These are phyloP conservation scores for Pseudonitzschia delicatissima DNA, from an alignment of 108 stramenopile genomes.

Conservation along the genomic window DNA sequence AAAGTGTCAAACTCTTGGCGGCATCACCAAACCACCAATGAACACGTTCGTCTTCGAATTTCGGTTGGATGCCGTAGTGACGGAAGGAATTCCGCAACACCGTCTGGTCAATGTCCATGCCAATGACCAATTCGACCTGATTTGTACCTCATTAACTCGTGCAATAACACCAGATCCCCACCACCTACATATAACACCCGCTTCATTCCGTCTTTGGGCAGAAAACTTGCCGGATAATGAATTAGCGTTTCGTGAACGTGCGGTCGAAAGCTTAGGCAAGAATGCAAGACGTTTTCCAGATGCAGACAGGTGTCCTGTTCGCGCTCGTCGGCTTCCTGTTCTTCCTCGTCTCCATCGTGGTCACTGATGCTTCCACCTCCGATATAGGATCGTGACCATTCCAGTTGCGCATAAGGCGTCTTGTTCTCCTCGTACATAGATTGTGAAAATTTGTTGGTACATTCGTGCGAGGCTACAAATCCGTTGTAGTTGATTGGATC, in stretches of 20 bases:
- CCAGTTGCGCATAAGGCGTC: neutral
- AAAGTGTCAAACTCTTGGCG: slow-evolving; percentile 48
- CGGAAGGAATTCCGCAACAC: slow-evolving; percentile 68
- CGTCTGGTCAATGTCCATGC: slow-evolving; percentile 82
- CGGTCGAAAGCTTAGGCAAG: slow-evolving; percentile 72
- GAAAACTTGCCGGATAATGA: slow-evolving; percentile 78
- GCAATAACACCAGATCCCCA: slow-evolving; percentile 52
- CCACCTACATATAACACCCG: slow-evolving; percentile 52
- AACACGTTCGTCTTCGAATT: slow-evolving; percentile 79
- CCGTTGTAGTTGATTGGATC: neutral
- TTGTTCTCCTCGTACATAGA: neutral
- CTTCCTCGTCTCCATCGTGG: neutral
- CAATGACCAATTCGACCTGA: slow-evolving; percentile 55
- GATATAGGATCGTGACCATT: slow-evolving; percentile 6
- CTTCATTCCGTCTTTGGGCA: slow-evolving; percentile 21
- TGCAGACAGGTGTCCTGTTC: slow-evolving; percentile 53
- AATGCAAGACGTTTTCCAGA: slow-evolving; percentile 69
- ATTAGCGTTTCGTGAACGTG: slow-evolving; percentile 81
- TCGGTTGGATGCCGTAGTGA: slow-evolving; percentile 80
- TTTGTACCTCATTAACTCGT: slow-evolving; percentile 60
- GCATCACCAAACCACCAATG: slow-evolving; percentile 85
- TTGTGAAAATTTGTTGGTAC: neutral
- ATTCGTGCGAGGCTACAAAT: neutral
- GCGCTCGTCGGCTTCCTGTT: neutral
- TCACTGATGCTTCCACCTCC: slow-evolving; percentile 4